phyloP scores from a whole-genome alignment of 805 yeast genomes.

The Nakazawaea ishiwadae region DNA sequence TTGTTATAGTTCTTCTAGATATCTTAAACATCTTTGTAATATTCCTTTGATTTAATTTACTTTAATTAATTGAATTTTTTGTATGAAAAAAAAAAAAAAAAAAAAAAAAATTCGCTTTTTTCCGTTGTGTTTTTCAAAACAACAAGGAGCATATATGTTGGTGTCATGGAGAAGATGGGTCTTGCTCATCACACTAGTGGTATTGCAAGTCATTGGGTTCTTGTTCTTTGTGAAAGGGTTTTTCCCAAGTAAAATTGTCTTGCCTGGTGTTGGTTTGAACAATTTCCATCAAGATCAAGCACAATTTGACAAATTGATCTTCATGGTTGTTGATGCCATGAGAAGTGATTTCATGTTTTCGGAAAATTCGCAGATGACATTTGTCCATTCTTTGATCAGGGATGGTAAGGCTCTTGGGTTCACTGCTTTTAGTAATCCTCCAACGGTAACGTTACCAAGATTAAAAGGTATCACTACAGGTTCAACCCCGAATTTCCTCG shows the following conservation, averaged over 20 bases:
- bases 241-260: slow-evolving; percentile 81
- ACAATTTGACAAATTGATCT: slow-evolving; percentile 62
- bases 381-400: slow-evolving; percentile 60
- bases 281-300: slow-evolving; percentile 23
- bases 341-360: slow-evolving; percentile 83
- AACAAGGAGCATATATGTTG: slow-evolving; percentile 2
- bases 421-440: slow-evolving; percentile 91
- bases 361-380: slow-evolving; percentile 56
- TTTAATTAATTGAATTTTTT: too few relatives aligned
- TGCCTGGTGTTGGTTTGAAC: slow-evolving; percentile 52
- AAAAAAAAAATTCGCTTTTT: background rate
- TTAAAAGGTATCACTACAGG: slow-evolving; percentile 93
- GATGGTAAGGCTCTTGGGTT: slow-evolving; percentile 76
- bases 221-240: slow-evolving; percentile 74
- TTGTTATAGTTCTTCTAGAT: too few relatives aligned
- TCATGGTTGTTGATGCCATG: slow-evolving; percentile 91
- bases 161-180: slow-evolving; percentile 15
- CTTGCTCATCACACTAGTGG: slow-evolving; percentile 17
- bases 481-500: slow-evolving; percentile 88
- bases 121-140: too few relatives aligned
- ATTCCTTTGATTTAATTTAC: too few relatives aligned
- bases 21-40: too few relatives aligned
- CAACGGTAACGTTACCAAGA: slow-evolving; percentile 94
- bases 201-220: slow-evolving; percentile 48
- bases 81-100: background rate